Percentiles rank a stretch among this genome's conserved stretches.
Conservation (phyloP, 352 stramenopile species). For the Globisporangium parvum region DNA sequence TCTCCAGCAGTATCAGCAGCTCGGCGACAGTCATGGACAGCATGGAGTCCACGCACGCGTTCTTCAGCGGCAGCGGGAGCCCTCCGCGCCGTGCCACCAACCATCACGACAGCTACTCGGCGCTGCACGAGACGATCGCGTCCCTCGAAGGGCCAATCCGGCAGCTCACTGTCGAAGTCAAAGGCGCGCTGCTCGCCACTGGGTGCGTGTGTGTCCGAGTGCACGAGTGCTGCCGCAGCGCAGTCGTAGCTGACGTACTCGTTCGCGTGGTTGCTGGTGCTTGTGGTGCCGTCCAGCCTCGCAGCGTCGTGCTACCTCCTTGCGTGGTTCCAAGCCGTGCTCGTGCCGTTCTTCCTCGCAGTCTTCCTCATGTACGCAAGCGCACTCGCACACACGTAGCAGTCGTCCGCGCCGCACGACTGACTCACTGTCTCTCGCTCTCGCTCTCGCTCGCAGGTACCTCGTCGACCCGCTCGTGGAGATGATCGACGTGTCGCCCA, state of each 20-base stretch:
- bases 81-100: conserved; percentile 18
- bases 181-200: conserved; percentile 75
- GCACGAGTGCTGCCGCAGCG: too few relatives aligned
- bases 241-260: not conserved
- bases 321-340: conserved; percentile 78
- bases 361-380: conserved; percentile 87
- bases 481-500: conserved; percentile 83
- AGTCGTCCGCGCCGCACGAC: not conserved
- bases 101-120: conserved; percentile 21
- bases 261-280: not conserved
- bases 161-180: conserved; percentile 71
- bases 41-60: conserved; percentile 6
- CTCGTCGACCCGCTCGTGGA: conserved; percentile 83
- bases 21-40: conserved; percentile 8
- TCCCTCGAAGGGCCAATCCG: conserved; percentile 60
- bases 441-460: conserved; percentile 31
- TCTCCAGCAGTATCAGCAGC: conserved; percentile 19
- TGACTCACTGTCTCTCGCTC: not conserved
- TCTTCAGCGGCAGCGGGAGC: conserved; percentile 3
- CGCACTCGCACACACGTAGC: not conserved
- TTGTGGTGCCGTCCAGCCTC: conserved; percentile 25
- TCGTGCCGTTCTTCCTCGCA: conserved; percentile 84
- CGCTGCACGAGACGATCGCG: conserved; percentile 41
- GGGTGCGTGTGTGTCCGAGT: conserved; percentile 30
- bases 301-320: conserved; percentile 76